Evolutionary conservation across 164 flowering plant species (phyloP).

Genomic region (Chimonanthus salicifolius): DNA sequence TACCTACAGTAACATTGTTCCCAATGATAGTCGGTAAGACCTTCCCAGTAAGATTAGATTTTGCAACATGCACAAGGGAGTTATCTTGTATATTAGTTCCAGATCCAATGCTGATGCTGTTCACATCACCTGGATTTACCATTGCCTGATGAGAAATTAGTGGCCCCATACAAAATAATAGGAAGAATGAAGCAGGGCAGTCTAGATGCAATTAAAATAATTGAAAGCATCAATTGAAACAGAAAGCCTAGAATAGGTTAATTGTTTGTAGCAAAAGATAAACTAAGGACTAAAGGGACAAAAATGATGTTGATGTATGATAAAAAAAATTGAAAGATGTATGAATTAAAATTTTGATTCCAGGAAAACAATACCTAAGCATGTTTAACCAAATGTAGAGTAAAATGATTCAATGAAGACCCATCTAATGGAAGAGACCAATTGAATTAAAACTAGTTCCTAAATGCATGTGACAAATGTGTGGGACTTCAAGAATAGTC

Average conservation of each 20-base stretch:
- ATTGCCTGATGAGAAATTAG: constrained; percentile 3
- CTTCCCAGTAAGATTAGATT: constrained; percentile 80
- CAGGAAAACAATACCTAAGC: background rate
- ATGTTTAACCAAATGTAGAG: background rate
- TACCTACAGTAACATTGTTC: constrained; percentile 86
- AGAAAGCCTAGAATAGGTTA: background rate
- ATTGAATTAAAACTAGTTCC: background rate
- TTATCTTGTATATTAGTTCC: constrained; percentile 91
- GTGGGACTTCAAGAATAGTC: background rate
- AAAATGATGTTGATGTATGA: background rate
- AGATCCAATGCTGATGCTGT: constrained; percentile 71
- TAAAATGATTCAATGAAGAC: background rate
- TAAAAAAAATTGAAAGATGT: background rate
- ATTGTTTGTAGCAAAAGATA: background rate
- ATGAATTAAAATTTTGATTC: no score
- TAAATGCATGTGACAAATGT: background rate
- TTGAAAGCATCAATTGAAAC: background rate
- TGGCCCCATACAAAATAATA: background rate
- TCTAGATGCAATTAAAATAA: background rate
- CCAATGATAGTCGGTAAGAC: constrained; percentile 85
- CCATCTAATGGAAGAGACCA: background rate
- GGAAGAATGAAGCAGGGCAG: background rate
- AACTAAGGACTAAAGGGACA: background rate
- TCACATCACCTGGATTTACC: constrained; percentile 61
- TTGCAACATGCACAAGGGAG: constrained; percentile 91